Conservation (phyloP, 2,329 filamentous ascomycete genomes). For the Claviceps maximensis region DNA sequence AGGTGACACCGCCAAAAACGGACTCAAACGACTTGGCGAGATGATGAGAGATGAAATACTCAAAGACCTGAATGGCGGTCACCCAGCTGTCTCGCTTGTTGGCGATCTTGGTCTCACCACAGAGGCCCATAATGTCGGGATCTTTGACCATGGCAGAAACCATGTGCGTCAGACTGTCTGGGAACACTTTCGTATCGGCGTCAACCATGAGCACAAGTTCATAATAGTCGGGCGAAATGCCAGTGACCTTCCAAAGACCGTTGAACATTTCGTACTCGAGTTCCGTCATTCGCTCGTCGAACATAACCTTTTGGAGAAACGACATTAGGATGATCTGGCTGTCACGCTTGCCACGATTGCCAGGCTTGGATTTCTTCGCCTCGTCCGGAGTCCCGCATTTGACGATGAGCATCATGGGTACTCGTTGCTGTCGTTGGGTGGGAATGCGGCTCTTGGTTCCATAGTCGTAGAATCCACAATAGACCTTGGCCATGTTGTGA, state of each 20-base stretch:
- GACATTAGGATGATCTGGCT: slow-evolving; percentile 99
- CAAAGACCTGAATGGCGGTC: slow-evolving; percentile 95
- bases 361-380: slow-evolving; percentile 67
- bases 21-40: slow-evolving; percentile 95
- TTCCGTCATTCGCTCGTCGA: slow-evolving; percentile 98
- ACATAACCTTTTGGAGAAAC: slow-evolving; percentile 99
- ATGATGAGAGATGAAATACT: slow-evolving; percentile 99
- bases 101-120: slow-evolving; percentile 98
- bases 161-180: slow-evolving; percentile 97
- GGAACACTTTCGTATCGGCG: slow-evolving; percentile 98
- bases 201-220: slow-evolving; percentile 98
- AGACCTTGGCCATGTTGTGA: slow-evolving; percentile 99
- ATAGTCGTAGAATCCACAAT: slow-evolving; percentile 97
- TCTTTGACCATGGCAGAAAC: slow-evolving; percentile 98
- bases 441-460: slow-evolving; percentile 69
- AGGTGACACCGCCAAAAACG: slow-evolving; percentile 97
- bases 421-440: slow-evolving; percentile 79
- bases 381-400: slow-evolving; percentile 94
- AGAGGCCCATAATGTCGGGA: slow-evolving; percentile 97
- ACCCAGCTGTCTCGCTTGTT: slow-evolving; percentile 96
- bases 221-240: slow-evolving; percentile 96
- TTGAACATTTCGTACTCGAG: slow-evolving; percentile 99
- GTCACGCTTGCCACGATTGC: slow-evolving; percentile 96
- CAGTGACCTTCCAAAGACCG: slow-evolving; percentile 95
- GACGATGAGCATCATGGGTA: slow-evolving; percentile 93